phyloP scores from a whole-genome alignment of 1,139 yeast species.

The Suhomyces wounanorum region DNA sequence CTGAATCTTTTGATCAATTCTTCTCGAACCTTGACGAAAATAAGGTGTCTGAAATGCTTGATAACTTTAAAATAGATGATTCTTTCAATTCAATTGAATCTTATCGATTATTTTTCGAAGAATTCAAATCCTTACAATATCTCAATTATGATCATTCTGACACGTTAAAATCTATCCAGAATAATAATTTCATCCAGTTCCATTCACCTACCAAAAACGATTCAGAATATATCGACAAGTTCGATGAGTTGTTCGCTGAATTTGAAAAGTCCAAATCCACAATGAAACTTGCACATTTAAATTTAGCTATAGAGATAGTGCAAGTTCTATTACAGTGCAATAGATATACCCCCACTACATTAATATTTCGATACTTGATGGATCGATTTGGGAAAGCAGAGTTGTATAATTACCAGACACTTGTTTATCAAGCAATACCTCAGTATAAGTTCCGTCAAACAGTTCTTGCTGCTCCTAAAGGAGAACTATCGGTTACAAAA shows the following conservation, averaged over 20 bases:
- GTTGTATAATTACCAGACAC: conserved; percentile 29
- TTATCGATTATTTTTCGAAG: conserved; percentile 25
- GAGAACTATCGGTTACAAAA: not conserved
- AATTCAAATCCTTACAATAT: conserved; percentile 36
- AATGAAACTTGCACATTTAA: conserved; percentile 21
- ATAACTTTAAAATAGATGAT: conserved; percentile 14
- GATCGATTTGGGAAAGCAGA: conserved; percentile 27
- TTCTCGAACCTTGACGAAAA: conserved; percentile 19
- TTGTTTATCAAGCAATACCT: conserved; percentile 30
- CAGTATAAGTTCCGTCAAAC: conserved; percentile 25
- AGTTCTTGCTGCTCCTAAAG: conserved; percentile 18
- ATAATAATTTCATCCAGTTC: conserved; percentile 21
- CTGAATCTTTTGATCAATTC: conserved; percentile 20
- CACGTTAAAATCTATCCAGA: conserved; percentile 20
- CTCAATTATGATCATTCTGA: conserved; percentile 35
- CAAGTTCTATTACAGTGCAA: conserved; percentile 21
- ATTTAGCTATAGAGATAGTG: conserved; percentile 24
- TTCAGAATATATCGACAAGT: conserved; percentile 22
- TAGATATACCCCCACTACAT: conserved; percentile 26
- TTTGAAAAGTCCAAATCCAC: conserved; percentile 16
- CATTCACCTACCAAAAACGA: conserved; percentile 18
- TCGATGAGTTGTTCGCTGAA: conserved; percentile 20
- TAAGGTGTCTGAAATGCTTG: conserved; percentile 16
- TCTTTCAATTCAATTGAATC: conserved; percentile 25
- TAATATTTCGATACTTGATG: conserved; percentile 28